Evolutionary conservation across 129 eudicot species (phyloP).

Genomic region (sunflower (Helianthus annuus)): HanXRQr2.0-SUNRISE NC_035443.2:37013077-37013576

Average conservation of each 20-base stretch:
- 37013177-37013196: no score
- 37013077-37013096: no score
- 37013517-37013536: neutral
- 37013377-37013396: neutral
- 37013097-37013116: no score
- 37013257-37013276: no score
- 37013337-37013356: neutral
- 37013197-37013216: no score
- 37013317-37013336: no score
- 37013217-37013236: no score
- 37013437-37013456: no score
- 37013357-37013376: neutral
- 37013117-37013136: no score
- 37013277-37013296: neutral
- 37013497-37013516: neutral
- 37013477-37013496: neutral
- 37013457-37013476: neutral
- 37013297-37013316: neutral
- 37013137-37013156: no score
- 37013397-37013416: neutral
- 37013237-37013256: no score
- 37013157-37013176: no score
- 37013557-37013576: constrained; percentile 78
- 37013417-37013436: neutral
- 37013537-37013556: constrained; percentile 55